phyloP scores from a whole-genome alignment of 192 early-diverging fungal species.

The Pilaira anomala region DNA sequence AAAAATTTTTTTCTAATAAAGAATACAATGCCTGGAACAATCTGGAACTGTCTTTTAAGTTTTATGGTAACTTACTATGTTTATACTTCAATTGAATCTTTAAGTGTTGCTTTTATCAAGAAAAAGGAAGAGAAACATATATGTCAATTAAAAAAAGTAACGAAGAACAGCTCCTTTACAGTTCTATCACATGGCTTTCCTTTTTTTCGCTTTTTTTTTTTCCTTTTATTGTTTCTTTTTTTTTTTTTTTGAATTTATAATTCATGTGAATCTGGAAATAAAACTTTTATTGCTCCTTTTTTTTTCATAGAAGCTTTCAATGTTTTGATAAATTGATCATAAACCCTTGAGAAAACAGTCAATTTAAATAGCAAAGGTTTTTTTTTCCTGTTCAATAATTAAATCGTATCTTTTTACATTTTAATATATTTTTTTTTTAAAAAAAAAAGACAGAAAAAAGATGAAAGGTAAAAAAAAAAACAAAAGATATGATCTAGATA shows the following conservation, averaged over 20 bases:
- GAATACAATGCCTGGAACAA: conserved; percentile 54
- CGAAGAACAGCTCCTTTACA: not conserved
- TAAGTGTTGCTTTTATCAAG: conserved; percentile 73
- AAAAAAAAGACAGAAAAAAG: not conserved
- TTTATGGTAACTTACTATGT: conserved; percentile 86
- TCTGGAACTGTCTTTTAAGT: conserved; percentile 79
- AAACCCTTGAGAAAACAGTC: not conserved
- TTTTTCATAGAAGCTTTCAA: not conserved
- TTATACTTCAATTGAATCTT: conserved; percentile 76
- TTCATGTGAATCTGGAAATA: no score
- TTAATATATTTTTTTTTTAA: not conserved
- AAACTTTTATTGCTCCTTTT: not conserved
- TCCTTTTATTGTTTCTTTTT: not conserved
- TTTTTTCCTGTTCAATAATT: no score
- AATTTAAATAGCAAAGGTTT: no score
- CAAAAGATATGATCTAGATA: not conserved
- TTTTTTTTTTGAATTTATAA: no score
- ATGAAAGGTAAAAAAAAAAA: not conserved
- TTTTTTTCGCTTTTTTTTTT: no score
- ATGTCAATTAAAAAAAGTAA: conserved; percentile 11
- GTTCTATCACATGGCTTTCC: not conserved
- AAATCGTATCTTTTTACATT: no score
- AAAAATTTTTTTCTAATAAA: no score
- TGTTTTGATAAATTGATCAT: not conserved
- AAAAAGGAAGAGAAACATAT: conserved; percentile 46